Percentiles rank a stretch among this genome's conserved stretches.
These are phyloP conservation scores for Pyrus communis DNA, from an alignment of 306 rosid genomes.

Conservation along the genomic window DNA sequence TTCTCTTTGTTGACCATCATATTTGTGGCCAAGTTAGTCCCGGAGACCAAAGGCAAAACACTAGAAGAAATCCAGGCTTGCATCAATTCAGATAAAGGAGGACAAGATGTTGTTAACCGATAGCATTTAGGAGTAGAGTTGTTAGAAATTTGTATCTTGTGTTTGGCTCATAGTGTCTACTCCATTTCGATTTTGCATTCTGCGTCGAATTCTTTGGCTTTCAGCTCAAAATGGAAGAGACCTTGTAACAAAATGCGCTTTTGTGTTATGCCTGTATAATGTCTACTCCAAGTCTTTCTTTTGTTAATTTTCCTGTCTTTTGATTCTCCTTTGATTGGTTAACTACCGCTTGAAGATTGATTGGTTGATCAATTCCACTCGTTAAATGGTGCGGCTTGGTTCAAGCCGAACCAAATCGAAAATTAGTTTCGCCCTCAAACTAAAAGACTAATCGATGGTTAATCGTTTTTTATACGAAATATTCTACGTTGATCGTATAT, in stretches of 20 bases:
- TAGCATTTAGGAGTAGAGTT: not conserved
- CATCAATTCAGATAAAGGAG: constrained; percentile 27
- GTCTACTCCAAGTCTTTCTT: too few relatives aligned
- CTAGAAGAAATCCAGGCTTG: constrained; percentile 75
- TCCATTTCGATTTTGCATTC: too few relatives aligned
- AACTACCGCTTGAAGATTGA: too few relatives aligned
- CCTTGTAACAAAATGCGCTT: not conserved
- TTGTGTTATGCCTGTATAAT: not conserved
- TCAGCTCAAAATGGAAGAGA: not conserved
- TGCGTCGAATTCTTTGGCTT: not conserved
- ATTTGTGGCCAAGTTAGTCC: constrained; percentile 66
- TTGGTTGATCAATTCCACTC: too few relatives aligned
- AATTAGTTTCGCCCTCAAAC: too few relatives aligned
- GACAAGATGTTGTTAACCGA: not conserved
- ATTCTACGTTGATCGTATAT: too few relatives aligned
- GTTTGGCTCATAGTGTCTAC: not conserved
- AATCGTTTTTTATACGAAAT: too few relatives aligned
- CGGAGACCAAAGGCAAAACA: constrained; percentile 94
- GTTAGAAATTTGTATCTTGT: not conserved
- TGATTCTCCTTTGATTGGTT: too few relatives aligned
- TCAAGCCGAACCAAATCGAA: too few relatives aligned
- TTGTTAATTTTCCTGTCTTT: too few relatives aligned
- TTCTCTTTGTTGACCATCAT: constrained; percentile 54
- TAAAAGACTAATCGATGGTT: too few relatives aligned
- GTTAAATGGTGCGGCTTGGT: too few relatives aligned